Conservation (phyloP, 2,329 filamentous ascomycete species). For the Ophiocordyceps camponoti-floridani region DNA sequence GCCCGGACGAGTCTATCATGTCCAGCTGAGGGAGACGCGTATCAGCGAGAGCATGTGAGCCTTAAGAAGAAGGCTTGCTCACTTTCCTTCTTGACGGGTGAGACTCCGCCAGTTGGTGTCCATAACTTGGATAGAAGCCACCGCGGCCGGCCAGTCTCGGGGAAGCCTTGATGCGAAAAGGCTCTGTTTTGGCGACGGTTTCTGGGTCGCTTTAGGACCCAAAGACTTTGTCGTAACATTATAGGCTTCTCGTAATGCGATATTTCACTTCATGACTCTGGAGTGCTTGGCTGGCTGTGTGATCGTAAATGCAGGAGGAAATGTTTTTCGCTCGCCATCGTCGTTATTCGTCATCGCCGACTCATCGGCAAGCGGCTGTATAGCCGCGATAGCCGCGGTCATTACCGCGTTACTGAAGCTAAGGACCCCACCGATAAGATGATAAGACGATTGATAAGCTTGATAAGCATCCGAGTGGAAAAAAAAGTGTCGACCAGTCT, state of each 20-base stretch:
- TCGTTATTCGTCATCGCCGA: background rate
- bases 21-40: background rate
- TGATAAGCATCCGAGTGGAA: background rate
- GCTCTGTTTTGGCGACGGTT: constrained; percentile 4
- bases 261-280: background rate
- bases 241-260: background rate
- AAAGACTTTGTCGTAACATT: background rate
- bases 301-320: too few species aligned
- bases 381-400: background rate
- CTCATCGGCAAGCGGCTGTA: background rate
- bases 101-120: constrained; percentile 57
- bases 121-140: constrained; percentile 52
- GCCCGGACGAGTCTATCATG: constrained; percentile 42
- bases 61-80: constrained; percentile 3
- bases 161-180: constrained; percentile 6
- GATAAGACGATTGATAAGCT: background rate
- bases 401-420: background rate
- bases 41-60: background rate
- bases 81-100: constrained; percentile 37
- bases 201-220: constrained; percentile 1
- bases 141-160: constrained; percentile 16
- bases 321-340: too few species aligned
- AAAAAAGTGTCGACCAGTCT: background rate
- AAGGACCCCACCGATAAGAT: background rate
- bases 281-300: too few species aligned